These are phyloP conservation scores for Podila epicladia DNA, from an alignment of 192 early-diverging fungal species.

Conservation along the genomic window DNA sequence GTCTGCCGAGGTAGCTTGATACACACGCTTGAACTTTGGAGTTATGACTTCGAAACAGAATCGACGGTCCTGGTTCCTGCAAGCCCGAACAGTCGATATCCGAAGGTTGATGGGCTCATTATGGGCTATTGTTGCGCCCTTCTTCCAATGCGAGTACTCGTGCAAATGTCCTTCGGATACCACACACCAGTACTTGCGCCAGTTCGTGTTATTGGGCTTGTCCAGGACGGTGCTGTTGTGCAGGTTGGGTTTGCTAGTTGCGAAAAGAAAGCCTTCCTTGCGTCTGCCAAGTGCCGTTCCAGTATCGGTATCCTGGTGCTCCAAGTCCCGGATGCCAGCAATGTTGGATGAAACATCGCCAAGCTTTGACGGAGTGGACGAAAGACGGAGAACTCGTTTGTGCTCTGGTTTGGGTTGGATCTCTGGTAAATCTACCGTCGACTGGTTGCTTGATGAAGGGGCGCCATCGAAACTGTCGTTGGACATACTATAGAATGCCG, in stretches of 20 bases:
- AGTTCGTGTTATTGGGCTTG: conserved; percentile 33
- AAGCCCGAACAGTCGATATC: conserved; percentile 73
- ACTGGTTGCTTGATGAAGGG: background rate
- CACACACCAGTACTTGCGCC: conserved; percentile 69
- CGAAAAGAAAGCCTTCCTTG: conserved; percentile 72
- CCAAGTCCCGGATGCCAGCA: conserved; percentile 70
- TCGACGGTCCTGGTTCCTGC: conserved; percentile 68
- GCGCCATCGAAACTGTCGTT: background rate
- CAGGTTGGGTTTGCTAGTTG: conserved; percentile 54
- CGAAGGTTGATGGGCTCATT: conserved; percentile 70
- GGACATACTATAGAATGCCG: background rate
- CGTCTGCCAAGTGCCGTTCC: conserved; percentile 47
- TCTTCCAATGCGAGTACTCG: conserved; percentile 74
- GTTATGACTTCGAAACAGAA: conserved; percentile 80
- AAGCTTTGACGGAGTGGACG: conserved; percentile 2
- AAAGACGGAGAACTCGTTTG: background rate
- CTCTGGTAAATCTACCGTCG: background rate
- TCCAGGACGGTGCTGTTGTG: conserved; percentile 43
- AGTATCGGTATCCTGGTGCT: conserved; percentile 60
- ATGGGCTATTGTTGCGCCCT: conserved; percentile 57
- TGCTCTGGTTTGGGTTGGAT: background rate
- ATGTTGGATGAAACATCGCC: conserved; percentile 28
- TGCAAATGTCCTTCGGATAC: conserved; percentile 67
- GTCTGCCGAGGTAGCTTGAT: conserved; percentile 74
- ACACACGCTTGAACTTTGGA: conserved; percentile 64